Evolutionary conservation across 2,329 filamentous ascomycete species (phyloP).

Genomic region (Ophiognomonia clavigignenti-juglandacearum): DNA sequence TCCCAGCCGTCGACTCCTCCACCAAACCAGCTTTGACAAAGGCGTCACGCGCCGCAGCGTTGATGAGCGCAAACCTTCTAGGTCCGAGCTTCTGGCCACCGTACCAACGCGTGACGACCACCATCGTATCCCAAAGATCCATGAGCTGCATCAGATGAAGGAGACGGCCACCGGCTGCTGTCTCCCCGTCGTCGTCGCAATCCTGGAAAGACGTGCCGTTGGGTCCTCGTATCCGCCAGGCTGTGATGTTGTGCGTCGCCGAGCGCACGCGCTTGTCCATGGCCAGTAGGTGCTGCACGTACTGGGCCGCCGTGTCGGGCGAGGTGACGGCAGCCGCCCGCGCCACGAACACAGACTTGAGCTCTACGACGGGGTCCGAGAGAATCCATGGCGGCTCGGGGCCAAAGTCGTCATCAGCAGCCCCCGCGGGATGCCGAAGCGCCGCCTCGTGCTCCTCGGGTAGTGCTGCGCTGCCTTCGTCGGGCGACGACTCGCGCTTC

Average conservation of each 20-base stretch:
- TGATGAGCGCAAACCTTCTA: conserved; percentile 86
- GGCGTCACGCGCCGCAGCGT: conserved; percentile 77
- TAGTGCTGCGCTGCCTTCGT: conserved; percentile 11
- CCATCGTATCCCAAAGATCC: conserved; percentile 88
- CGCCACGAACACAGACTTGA: conserved; percentile 84
- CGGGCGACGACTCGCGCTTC: conserved; percentile 18
- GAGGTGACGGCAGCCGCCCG: conserved; percentile 67
- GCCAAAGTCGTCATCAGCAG: conserved; percentile 13
- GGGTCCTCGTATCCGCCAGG: conserved; percentile 74
- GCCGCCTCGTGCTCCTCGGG: conserved; percentile 13
- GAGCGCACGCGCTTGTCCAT: conserved; percentile 80
- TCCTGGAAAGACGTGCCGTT: conserved; percentile 67
- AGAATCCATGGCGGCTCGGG: conserved; percentile 61
- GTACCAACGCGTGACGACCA: conserved; percentile 94
- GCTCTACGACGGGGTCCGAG: conserved; percentile 70
- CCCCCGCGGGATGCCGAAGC: not conserved
- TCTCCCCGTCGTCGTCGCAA: conserved; percentile 94
- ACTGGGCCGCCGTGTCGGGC: conserved; percentile 64
- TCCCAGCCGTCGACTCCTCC: conserved; percentile 41
- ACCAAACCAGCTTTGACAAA: conserved; percentile 72
- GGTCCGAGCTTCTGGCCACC: conserved; percentile 86
- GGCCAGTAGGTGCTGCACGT: conserved; percentile 69
- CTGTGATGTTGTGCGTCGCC: conserved; percentile 93
- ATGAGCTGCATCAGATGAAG: conserved; percentile 91
- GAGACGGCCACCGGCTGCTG: conserved; percentile 79